Percentiles rank a stretch among this genome's conserved stretches.
These are phyloP conservation scores for Tuber indicum DNA, from an alignment of 495 filamentous ascomycete genomes.

Conservation along the genomic window DNA sequence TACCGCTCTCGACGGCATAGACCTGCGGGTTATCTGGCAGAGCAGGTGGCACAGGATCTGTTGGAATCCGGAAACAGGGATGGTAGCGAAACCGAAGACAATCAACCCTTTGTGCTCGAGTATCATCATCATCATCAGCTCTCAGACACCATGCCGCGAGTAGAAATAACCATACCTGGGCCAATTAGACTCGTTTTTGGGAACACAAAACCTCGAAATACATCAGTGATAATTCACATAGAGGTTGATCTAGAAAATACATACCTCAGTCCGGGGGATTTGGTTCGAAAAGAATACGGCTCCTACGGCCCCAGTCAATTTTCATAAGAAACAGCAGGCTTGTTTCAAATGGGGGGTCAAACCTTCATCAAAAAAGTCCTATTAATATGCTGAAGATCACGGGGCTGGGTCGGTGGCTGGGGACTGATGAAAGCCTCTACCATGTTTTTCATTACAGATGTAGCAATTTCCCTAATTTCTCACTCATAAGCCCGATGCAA, in stretches of 20 bases:
- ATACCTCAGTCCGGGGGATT: constrained; percentile 36
- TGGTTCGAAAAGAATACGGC: constrained; percentile 35
- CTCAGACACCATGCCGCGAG: not conserved
- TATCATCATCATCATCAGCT: constrained; percentile 21
- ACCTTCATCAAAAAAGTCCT: constrained; percentile 36
- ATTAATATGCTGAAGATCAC: constrained; percentile 30
- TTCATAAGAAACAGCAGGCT: constrained; percentile 1
- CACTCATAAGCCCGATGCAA: constrained; percentile 10
- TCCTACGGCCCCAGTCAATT: constrained; percentile 27
- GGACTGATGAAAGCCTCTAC: constrained; percentile 38
- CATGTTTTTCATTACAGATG: constrained; percentile 32
- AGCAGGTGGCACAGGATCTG: constrained; percentile 55
- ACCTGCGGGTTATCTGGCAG: constrained; percentile 75
- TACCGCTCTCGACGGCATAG: constrained; percentile 78
- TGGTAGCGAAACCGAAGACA: constrained; percentile 80
- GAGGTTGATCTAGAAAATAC: not conserved
- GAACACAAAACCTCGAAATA: constrained; percentile 28
- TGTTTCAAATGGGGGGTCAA: not conserved
- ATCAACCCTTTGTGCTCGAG: constrained; percentile 50
- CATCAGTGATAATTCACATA: constrained; percentile 13
- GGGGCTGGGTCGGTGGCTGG: constrained; percentile 25
- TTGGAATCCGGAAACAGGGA: constrained; percentile 79
- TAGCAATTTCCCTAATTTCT: constrained; percentile 34
- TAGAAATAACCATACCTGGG: constrained; percentile 20
- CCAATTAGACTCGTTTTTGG: constrained; percentile 35